A percentile compares a stretch with the other conserved stretches of the same genome.
These are phyloP conservation scores for Rhizopus arrhizus DNA, from an alignment of 371 early-diverging fungal genomes.

Conservation along the genomic window DNA sequence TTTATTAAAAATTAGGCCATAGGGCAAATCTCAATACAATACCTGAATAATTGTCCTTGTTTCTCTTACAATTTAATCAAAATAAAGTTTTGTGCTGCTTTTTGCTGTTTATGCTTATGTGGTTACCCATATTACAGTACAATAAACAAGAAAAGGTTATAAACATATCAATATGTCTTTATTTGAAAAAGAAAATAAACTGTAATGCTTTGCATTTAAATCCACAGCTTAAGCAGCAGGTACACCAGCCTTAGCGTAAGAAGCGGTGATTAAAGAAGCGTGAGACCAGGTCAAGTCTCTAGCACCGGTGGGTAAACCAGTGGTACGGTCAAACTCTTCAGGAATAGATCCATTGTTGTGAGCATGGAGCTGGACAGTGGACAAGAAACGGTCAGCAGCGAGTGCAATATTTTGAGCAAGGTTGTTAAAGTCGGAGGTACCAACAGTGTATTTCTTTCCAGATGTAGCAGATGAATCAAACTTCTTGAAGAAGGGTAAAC, in stretches of 20 bases:
- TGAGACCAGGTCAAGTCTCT: constrained; percentile 74
- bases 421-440: constrained; percentile 27
- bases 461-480: constrained; percentile 30
- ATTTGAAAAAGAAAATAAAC: neutral
- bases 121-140: too few relatives aligned
- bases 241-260: constrained; percentile 28
- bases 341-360: constrained; percentile 45
- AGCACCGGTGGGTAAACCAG: constrained; percentile 61
- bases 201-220: neutral
- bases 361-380: constrained; percentile 53
- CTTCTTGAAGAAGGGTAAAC: constrained; percentile 36
- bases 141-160: too few relatives aligned
- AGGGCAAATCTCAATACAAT: too few relatives aligned
- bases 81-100: too few relatives aligned
- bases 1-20: too few relatives aligned
- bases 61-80: too few relatives aligned
- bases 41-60: too few relatives aligned
- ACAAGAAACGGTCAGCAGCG: constrained; percentile 56
- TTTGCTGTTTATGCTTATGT: too few relatives aligned
- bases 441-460: constrained; percentile 25
- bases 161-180: neutral
- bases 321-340: constrained; percentile 59
- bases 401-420: constrained; percentile 34
- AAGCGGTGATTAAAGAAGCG: constrained; percentile 56
- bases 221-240: constrained; percentile 20